Evolutionary conservation across 257 asterid species (phyloP).

Genomic region (Solanum appendiculatum): DNA sequence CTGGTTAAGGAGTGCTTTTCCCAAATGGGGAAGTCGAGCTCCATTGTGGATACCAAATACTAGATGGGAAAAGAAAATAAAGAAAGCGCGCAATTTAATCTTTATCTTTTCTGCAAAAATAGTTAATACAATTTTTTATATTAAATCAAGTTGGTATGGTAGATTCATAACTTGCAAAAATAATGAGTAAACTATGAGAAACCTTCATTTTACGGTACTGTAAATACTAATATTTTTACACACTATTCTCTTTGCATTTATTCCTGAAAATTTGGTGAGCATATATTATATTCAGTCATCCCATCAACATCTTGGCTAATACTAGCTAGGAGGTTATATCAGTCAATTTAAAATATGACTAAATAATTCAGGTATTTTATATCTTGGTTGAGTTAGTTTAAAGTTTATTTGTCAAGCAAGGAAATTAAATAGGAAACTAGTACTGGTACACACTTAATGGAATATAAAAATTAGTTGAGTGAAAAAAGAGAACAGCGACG

Average conservation of each 20-base stretch:
- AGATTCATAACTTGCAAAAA: neutral
- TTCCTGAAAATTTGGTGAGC: neutral
- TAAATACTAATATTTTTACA: neutral
- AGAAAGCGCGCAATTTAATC: neutral
- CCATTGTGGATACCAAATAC: no score
- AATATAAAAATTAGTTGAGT: slow-evolving; percentile 13
- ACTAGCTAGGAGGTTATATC: neutral
- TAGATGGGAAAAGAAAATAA: neutral
- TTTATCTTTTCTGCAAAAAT: neutral
- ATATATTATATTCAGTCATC: neutral
- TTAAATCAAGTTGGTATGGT: neutral
- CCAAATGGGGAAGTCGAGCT: neutral
- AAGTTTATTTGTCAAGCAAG: slow-evolving; percentile 32
- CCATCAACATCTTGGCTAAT: neutral
- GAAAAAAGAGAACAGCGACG: slow-evolving; percentile 43
- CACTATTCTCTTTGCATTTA: neutral
- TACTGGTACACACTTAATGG: neutral
- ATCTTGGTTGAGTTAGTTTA: slow-evolving; percentile 27
- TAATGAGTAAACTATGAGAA: neutral
- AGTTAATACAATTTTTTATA: neutral
- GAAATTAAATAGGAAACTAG: slow-evolving; percentile 6
- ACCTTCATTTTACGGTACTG: neutral
- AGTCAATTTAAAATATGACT: neutral
- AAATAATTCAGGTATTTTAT: slow-evolving; percentile 3
- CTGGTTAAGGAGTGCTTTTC: neutral